Percentiles rank a stretch among this genome's conserved stretches.
phyloP scores from a whole-genome alignment of 208 protist species.

The Phytomonas serpens region DNA sequence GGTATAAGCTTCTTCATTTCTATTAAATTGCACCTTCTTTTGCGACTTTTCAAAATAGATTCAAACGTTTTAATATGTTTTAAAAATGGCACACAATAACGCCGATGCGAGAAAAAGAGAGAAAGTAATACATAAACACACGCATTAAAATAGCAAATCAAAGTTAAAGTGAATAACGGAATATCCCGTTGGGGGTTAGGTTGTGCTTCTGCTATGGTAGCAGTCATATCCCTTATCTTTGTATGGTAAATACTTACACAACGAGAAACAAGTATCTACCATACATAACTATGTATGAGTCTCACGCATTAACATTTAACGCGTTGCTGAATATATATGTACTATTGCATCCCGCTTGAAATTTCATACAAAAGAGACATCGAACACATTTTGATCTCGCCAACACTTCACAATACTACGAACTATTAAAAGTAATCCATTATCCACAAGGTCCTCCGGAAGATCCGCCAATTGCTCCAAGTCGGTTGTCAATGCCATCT shows the following conservation, averaged over 20 bases:
- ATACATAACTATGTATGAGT: conserved; percentile 4
- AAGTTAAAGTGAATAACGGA: background rate
- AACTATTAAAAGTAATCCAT: conserved; percentile 13
- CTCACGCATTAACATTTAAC: background rate
- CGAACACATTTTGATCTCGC: conserved; percentile 57
- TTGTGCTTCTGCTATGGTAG: background rate
- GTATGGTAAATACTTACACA: background rate
- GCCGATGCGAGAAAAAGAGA: background rate
- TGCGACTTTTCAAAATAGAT: background rate
- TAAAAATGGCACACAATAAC: background rate
- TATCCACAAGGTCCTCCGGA: conserved; percentile 12
- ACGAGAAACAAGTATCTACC: background rate
- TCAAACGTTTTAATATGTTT: background rate
- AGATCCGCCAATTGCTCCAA: conserved; percentile 11
- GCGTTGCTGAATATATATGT: background rate
- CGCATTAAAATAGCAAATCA: background rate
- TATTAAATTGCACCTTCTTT: background rate
- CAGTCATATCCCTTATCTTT: background rate
- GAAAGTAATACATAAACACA: background rate
- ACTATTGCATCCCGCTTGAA: background rate
- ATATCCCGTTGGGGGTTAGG: background rate
- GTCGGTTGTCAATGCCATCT: conserved; percentile 6
- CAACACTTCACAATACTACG: conserved; percentile 22
- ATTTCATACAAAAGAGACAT: conserved; percentile 5
- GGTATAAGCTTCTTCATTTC: background rate